phyloP scores from a whole-genome alignment of 2,329 filamentous ascomycete species.

The Chaetomium sp. region DNA sequence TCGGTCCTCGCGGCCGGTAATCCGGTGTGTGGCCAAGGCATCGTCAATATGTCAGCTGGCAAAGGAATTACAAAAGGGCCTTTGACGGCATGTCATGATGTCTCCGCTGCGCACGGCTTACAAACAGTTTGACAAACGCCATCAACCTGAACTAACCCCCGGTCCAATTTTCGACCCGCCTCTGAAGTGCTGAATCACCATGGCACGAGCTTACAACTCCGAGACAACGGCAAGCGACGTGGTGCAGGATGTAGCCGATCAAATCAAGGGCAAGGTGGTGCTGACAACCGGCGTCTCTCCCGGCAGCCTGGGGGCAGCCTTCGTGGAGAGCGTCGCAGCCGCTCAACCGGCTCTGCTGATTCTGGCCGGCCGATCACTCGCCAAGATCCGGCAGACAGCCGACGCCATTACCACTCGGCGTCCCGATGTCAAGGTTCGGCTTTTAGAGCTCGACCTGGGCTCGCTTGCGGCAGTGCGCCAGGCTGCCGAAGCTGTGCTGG shows the following conservation, averaged over 20 bases:
- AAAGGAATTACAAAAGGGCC: not conserved
- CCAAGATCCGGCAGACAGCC: slow-evolving; percentile 35
- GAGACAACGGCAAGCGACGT: not conserved
- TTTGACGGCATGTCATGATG: not conserved
- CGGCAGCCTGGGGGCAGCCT: slow-evolving; percentile 33
- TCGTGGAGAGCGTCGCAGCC: slow-evolving; percentile 33
- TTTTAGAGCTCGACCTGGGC: slow-evolving; percentile 35
- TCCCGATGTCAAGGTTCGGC: slow-evolving; percentile 30
- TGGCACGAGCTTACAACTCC: not conserved
- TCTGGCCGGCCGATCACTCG: slow-evolving; percentile 37
- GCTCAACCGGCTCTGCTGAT: slow-evolving; percentile 37
- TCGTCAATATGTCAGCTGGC: not conserved
- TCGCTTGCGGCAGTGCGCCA: slow-evolving; percentile 34
- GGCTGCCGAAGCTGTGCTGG: slow-evolving; percentile 31
- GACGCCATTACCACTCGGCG: slow-evolving; percentile 29
- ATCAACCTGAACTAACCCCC: not conserved
- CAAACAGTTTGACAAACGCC: not conserved
- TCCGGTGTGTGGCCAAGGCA: not conserved
- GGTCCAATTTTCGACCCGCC: not conserved
- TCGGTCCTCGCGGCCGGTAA: not conserved
- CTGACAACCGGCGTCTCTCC: slow-evolving; percentile 39
- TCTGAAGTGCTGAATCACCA: not conserved
- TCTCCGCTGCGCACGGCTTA: not conserved
- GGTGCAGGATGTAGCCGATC: not conserved
- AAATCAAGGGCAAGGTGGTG: slow-evolving; percentile 33